Evolutionary conservation across 2,329 filamentous ascomycete genomes (phyloP).

Genomic region (Cadophora luteo-olivacea): DNA sequence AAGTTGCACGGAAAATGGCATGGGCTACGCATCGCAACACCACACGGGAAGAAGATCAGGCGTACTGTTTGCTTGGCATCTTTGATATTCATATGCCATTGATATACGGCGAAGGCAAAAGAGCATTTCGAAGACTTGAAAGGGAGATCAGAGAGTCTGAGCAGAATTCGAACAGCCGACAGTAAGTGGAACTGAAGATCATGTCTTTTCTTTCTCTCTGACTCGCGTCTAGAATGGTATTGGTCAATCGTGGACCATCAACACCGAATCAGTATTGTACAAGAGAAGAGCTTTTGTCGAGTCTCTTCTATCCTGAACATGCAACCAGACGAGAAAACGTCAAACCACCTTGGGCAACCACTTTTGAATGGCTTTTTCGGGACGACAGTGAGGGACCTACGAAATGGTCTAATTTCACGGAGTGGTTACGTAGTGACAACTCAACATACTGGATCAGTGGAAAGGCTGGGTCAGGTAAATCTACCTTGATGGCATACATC

Average conservation of each 20-base stretch:
- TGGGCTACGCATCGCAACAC: neutral
- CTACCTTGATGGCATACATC: neutral
- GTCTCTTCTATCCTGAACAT: neutral
- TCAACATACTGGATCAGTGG: neutral
- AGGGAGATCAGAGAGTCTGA: neutral
- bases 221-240: neutral
- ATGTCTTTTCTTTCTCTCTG: neutral
- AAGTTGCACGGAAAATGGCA: neutral
- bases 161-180: neutral
- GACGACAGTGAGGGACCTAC: neutral
- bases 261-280: neutral
- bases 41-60: neutral
- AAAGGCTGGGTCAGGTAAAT: neutral
- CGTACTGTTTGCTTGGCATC: neutral
- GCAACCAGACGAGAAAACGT: neutral
- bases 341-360: neutral
- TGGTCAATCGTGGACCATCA: neutral
- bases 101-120: neutral
- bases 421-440: neutral
- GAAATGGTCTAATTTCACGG: neutral
- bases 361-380: neutral
- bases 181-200: neutral
- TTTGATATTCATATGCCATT: neutral
- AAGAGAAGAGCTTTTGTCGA: neutral
- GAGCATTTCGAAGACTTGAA: neutral